Evolutionary conservation across 768 basidiomycete species (phyloP).

Genomic region (Mycena belliarum): DNA sequence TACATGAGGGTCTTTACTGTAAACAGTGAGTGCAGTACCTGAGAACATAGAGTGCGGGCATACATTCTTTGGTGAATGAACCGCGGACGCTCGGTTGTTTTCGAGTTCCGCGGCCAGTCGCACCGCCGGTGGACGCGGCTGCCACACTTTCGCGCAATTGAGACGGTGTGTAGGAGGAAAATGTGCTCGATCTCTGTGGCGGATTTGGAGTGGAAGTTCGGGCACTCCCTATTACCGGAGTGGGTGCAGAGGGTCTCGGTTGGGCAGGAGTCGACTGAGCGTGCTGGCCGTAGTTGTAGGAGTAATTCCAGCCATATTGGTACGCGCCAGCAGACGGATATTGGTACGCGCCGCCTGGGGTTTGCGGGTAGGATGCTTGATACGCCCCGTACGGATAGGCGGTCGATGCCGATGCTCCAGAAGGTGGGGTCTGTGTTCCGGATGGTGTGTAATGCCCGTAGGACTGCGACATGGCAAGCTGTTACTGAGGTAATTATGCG

Average conservation of each 20-base stretch:
- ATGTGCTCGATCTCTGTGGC: constrained; percentile 17
- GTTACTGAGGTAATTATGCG: no score
- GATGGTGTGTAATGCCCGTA: constrained; percentile 10
- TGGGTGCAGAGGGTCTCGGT: background rate
- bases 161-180: constrained; percentile 15
- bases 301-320: constrained; percentile 16
- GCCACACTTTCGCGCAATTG: constrained; percentile 24
- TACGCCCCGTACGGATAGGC: constrained; percentile 11
- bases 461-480: constrained; percentile 7
- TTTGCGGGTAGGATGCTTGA: constrained; percentile 7
- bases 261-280: constrained; percentile 4
- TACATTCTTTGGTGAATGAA: constrained; percentile 79
- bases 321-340: constrained; percentile 8
- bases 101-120: constrained; percentile 49
- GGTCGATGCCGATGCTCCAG: background rate
- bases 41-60: constrained; percentile 31
- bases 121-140: constrained; percentile 39
- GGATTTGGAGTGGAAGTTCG: constrained; percentile 18
- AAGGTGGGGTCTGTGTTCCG: constrained; percentile 12
- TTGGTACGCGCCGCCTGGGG: constrained; percentile 8
- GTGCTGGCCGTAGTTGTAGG: constrained; percentile 4
- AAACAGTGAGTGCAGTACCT: constrained; percentile 17
- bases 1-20: constrained; percentile 87
- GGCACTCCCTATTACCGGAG: constrained; percentile 1
- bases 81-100: constrained; percentile 74